Evolutionary conservation across 2,329 filamentous ascomycete species (phyloP), one percentile per base, ranked within the genome.

Genomic region (Laburnicola sp.): DNA sequence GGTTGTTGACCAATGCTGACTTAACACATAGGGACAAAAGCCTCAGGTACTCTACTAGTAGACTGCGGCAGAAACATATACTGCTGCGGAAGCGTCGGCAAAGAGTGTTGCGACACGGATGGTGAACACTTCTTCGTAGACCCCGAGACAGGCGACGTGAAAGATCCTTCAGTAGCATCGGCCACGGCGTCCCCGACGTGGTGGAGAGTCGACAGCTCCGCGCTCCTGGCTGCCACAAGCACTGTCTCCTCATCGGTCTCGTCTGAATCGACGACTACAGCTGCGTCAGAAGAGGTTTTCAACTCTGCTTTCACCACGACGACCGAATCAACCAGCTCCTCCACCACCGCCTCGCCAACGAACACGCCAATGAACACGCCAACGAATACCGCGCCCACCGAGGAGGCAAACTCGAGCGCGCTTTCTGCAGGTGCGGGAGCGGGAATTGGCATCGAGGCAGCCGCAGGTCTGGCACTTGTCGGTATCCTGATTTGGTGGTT

Each of bases 151-250:
- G 40, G 40, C 21, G 40, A 43, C 23, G 40, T 43, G 8, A 43
- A 43, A 25, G 25, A 43, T 21, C 40, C 40, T 6, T 43, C 40
- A 3, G 34, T 34, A 25, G 40, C 40, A 30, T 43, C 40, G 8
- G 40, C 40, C 2, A 43, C 16, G 7, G 28, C 28, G 4, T 43
- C 40, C 3, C 40, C 40, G 26, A 43, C 40, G 5, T 43, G 40
- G 40, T 43, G 40, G 40, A 43, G 28, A 4, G 40, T 43, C 8
- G 40, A 43, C 30, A 43, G 40, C 40, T 34, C 32, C 23, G 40
- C 40, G 6, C 40, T 43, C 16, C 40, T 43, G 7, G 40, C 40
- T 4, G 40, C 40, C 2, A 43, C 40, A 25, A 43, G 40, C 28
- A 43, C 16, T 7, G 32, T 30, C 2, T 43, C 40, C 6, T 28